phyloP scores from a whole-genome alignment of 768 basidiomycete genomes.

The Stropharia rugosoannulata region DNA sequence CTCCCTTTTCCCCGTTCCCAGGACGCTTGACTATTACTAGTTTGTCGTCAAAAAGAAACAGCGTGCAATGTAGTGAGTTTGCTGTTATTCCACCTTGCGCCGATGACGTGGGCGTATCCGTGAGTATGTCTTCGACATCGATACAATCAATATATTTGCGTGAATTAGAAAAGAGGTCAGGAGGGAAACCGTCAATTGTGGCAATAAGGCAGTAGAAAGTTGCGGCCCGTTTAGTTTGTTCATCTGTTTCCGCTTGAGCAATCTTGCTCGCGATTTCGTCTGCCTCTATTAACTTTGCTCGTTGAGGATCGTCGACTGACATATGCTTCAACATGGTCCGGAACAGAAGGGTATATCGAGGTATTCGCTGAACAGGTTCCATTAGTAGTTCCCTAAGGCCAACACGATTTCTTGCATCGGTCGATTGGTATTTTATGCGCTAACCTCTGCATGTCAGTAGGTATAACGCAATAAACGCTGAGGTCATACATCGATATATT shows the following conservation, averaged over 20 bases:
- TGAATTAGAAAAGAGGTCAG: slow-evolving; percentile 84
- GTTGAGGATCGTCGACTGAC: slow-evolving; percentile 74
- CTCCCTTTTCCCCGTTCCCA: slow-evolving; percentile 72
- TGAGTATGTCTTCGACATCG: slow-evolving; percentile 82
- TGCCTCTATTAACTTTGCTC: slow-evolving; percentile 77
- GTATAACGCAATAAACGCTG: slow-evolving; percentile 4
- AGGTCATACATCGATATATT: slow-evolving; percentile 78
- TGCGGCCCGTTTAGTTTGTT: slow-evolving; percentile 85
- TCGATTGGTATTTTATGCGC: slow-evolving; percentile 85
- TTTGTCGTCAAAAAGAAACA: slow-evolving; percentile 95
- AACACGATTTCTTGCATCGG: slow-evolving; percentile 75
- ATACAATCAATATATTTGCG: slow-evolving; percentile 89
- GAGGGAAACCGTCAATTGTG: slow-evolving; percentile 89
- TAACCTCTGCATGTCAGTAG: slow-evolving; percentile 27
- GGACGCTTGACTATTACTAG: slow-evolving; percentile 89
- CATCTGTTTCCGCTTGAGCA: slow-evolving; percentile 88
- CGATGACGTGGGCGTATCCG: slow-evolving; percentile 49
- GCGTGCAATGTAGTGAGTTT: slow-evolving; percentile 72
- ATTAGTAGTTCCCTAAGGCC: slow-evolving; percentile 90
- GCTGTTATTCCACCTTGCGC: slow-evolving; percentile 37
- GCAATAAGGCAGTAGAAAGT: slow-evolving; percentile 84
- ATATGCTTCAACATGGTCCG: slow-evolving; percentile 92
- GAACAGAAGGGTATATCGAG: slow-evolving; percentile 90
- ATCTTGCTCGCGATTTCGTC: slow-evolving; percentile 89
- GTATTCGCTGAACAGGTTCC: slow-evolving; percentile 96